Evolutionary conservation across 2,329 filamentous ascomycete genomes (phyloP).

Genomic region (Aspergillus neoniger): DNA sequence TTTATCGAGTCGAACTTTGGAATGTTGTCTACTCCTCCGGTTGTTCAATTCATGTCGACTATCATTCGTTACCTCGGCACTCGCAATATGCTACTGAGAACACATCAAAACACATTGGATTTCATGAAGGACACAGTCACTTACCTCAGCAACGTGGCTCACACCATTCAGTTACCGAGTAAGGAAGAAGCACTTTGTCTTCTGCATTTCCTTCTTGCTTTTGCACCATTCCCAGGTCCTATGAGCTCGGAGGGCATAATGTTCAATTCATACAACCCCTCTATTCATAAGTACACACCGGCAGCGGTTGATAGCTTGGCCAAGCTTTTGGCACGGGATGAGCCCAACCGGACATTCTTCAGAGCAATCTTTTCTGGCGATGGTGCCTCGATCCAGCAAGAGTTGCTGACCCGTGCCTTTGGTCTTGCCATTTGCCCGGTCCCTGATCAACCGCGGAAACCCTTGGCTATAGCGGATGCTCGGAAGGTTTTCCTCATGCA

Average conservation of each 20-base stretch:
- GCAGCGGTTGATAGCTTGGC: slow-evolving; percentile 87
- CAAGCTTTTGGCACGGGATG: slow-evolving; percentile 87
- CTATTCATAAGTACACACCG: slow-evolving; percentile 82
- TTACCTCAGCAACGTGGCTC: slow-evolving; percentile 84
- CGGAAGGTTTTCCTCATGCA: slow-evolving; percentile 91
- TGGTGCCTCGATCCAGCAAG: slow-evolving; percentile 65
- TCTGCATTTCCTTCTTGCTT: slow-evolving; percentile 85
- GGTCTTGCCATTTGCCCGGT: slow-evolving; percentile 82
- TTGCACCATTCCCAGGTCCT: slow-evolving; percentile 77
- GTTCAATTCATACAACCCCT: slow-evolving; percentile 79
- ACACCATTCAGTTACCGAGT: slow-evolving; percentile 76
- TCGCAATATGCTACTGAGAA: slow-evolving; percentile 80
- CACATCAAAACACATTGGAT: slow-evolving; percentile 81
- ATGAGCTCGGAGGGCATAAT: slow-evolving; percentile 61
- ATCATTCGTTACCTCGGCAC: slow-evolving; percentile 87
- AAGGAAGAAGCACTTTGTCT: slow-evolving; percentile 85
- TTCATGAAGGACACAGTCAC: slow-evolving; percentile 96
- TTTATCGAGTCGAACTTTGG: slow-evolving; percentile 78
- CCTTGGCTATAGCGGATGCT: slow-evolving; percentile 71
- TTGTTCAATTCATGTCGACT: slow-evolving; percentile 81
- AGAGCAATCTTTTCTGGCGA: slow-evolving; percentile 78
- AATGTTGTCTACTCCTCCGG: slow-evolving; percentile 70
- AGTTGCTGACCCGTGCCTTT: slow-evolving; percentile 84
- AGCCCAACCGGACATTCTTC: slow-evolving; percentile 86
- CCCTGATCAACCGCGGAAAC: slow-evolving; percentile 67